Conservation (phyloP, 75 land plant genomes). For the Picea sitchensis region DNA sequence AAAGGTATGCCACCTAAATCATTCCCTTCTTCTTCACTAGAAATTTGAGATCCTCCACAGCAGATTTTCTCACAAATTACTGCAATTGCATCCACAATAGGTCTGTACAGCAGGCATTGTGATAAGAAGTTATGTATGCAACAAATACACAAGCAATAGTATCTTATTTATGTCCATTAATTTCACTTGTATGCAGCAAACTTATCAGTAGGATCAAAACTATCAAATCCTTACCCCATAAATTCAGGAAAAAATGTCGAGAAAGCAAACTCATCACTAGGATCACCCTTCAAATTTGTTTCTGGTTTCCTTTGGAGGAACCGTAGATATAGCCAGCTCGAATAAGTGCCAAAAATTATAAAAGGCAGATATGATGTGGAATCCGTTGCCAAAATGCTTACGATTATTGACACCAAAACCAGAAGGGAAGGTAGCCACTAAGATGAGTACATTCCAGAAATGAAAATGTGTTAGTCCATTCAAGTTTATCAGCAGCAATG, state of each 20-base stretch:
- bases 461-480: not conserved
- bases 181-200: not conserved
- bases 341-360: slow-evolving; percentile 84
- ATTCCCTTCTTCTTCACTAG: slow-evolving; percentile 34
- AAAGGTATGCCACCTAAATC: slow-evolving; percentile 56
- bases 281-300: slow-evolving; percentile 47
- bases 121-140: not conserved
- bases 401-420: slow-evolving; percentile 42
- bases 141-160: not conserved
- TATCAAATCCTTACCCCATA: slow-evolving; percentile 43
- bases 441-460: slow-evolving; percentile 1
- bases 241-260: slow-evolving; percentile 84
- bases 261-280: slow-evolving; percentile 81
- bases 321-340: slow-evolving; percentile 47
- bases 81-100: slow-evolving; percentile 72
- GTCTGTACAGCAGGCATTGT: slow-evolving; percentile 38
- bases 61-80: slow-evolving; percentile 62
- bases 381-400: slow-evolving; percentile 48
- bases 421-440: slow-evolving; percentile 94
- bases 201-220: not conserved
- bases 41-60: slow-evolving; percentile 60
- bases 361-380: slow-evolving; percentile 69
- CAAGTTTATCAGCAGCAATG: not conserved
- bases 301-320: slow-evolving; percentile 46
- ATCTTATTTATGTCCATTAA: not conserved